Conservation (phyloP, 257 asterid genomes). For the Fraxinus excelsior region DNA sequence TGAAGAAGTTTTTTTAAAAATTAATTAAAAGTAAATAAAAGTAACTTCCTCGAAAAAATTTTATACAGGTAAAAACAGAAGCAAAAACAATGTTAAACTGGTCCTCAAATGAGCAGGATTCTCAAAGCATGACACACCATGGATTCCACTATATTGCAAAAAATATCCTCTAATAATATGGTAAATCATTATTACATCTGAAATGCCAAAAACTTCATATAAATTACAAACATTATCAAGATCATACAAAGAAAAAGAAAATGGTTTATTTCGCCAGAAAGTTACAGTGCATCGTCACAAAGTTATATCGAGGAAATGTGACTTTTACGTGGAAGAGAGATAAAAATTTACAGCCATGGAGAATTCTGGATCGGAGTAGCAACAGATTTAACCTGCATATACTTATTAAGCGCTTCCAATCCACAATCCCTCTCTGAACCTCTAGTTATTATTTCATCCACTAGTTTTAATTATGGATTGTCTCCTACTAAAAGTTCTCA, state of each 20-base stretch:
- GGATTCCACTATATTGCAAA: no score
- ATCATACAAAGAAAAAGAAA: background rate
- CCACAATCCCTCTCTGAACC: constrained; percentile 85
- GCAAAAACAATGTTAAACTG: no score
- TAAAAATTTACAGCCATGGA: constrained; percentile 67
- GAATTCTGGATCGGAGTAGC: constrained; percentile 74
- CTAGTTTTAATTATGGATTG: no score
- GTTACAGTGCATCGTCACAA: background rate
- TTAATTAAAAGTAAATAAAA: no score
- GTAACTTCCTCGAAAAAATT: no score
- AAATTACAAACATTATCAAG: background rate
- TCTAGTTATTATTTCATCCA: no score
- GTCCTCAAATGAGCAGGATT: no score
- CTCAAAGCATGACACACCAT: no score
- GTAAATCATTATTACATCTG: background rate
- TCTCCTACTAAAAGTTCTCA: no score
- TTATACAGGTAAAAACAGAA: no score
- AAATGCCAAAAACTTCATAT: background rate
- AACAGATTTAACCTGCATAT: constrained; percentile 65
- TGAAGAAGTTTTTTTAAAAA: no score
- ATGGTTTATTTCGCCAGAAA: background rate
- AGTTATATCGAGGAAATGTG: background rate
- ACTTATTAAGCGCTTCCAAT: constrained; percentile 56
- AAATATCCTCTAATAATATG: background rate
- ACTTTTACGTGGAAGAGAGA: background rate